A percentile compares a stretch with the other conserved stretches of the same genome.
phyloP scores from a whole-genome alignment of 768 basidiomycete species.

The Suillus subaureus region DNA sequence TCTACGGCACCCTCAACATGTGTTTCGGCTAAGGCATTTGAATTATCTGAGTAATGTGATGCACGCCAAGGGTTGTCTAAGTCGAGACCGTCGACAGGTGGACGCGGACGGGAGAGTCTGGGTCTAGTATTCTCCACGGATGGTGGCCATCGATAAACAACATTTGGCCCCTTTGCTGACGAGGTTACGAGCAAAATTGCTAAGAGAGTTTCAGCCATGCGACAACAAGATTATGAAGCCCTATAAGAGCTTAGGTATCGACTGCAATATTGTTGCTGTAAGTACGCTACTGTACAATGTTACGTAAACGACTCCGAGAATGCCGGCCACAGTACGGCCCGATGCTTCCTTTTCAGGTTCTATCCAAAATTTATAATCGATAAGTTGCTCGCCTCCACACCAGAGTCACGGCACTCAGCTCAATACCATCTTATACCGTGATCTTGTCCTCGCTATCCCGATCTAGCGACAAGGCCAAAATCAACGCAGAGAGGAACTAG shows the following conservation, averaged over 20 bases:
- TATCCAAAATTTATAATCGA: constrained; percentile 2
- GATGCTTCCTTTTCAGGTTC: constrained; percentile 1
- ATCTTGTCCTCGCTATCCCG: background rate
- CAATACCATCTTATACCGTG: background rate
- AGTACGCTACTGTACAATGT: too few species aligned
- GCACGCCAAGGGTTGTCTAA: constrained; percentile 78
- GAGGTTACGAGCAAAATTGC: constrained; percentile 83
- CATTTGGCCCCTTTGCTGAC: constrained; percentile 75
- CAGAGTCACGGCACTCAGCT: background rate
- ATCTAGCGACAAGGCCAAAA: constrained; percentile 15
- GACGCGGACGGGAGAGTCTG: constrained; percentile 72
- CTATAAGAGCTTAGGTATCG: too few species aligned
- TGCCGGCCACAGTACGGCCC: background rate
- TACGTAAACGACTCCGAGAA: too few species aligned
- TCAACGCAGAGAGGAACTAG: constrained; percentile 23
- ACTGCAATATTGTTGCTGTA: too few species aligned
- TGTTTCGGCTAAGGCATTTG: constrained; percentile 26
- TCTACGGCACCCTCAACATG: constrained; percentile 11
- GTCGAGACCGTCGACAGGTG: constrained; percentile 46
- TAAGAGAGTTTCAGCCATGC: constrained; percentile 78
- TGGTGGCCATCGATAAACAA: constrained; percentile 88
- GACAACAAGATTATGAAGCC: background rate
- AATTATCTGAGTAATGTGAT: constrained; percentile 49
- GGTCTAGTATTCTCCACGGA: constrained; percentile 56
- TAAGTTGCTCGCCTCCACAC: background rate